Conservation (phyloP, 305 asterid genomes). For the Caryopteris hybrid region DNA sequence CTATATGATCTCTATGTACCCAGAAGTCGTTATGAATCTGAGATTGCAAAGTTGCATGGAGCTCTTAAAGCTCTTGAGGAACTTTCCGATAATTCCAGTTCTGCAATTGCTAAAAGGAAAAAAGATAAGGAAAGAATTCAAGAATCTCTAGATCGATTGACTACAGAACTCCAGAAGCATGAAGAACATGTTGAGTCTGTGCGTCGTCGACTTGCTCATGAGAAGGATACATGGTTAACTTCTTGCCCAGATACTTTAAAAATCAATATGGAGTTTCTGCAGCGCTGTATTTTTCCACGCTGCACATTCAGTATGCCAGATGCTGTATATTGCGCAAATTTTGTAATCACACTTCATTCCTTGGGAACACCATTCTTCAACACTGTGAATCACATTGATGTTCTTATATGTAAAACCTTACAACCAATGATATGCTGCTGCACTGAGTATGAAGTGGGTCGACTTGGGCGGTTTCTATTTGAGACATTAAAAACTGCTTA, state of each 20-base stretch:
- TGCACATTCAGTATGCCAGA: conserved; percentile 99
- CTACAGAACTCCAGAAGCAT: conserved; percentile 82
- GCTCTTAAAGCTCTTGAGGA: conserved; percentile 97
- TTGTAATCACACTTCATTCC: conserved; percentile 94
- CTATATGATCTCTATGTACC: conserved; percentile 97
- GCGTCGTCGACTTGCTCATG: conserved; percentile 80
- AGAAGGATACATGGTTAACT: conserved; percentile 98
- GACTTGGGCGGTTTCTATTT: conserved; percentile 87
- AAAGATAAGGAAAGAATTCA: conserved; percentile 99
- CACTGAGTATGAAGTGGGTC: conserved; percentile 99
- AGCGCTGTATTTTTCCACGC: conserved; percentile 98
- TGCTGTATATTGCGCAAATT: conserved; percentile 95
- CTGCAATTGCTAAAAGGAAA: conserved; percentile 96
- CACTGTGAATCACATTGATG: conserved; percentile 98
- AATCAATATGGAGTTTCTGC: conserved; percentile 98
- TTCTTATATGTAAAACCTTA: conserved; percentile 92
- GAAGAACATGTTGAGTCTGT: conserved; percentile 97
- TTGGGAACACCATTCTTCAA: conserved; percentile 98
- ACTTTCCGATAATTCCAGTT: conserved; percentile 93
- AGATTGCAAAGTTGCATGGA: conserved; percentile 83
- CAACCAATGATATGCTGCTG: conserved; percentile 99
- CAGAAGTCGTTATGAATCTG: conserved; percentile 85
- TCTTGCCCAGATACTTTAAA: conserved; percentile 99
- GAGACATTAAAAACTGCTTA: conserved; percentile 97
- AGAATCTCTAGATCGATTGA: conserved; percentile 91